Percentiles rank a stretch among this genome's conserved stretches.
Evolutionary conservation across 352 stramenopile species (phyloP).

Genomic region (Phytophthora syringae): DNA sequence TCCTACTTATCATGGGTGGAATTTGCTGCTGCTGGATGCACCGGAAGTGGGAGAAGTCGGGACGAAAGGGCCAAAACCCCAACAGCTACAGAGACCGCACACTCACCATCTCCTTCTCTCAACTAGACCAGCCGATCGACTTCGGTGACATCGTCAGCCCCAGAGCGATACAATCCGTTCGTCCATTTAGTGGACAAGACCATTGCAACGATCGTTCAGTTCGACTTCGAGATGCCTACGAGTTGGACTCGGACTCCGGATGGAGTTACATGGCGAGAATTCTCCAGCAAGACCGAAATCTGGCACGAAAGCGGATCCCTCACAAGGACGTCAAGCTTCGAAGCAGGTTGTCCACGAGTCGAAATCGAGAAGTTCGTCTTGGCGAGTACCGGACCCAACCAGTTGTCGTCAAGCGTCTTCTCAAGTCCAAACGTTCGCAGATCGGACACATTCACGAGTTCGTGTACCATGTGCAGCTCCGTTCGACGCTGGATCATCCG

Average conservation of each 20-base stretch:
- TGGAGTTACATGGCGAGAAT: constrained; percentile 16
- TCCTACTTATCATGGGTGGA: constrained; percentile 26
- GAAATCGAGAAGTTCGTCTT: constrained; percentile 46
- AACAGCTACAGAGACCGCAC: constrained; percentile 10
- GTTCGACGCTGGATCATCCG: constrained; percentile 34
- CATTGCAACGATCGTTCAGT: not conserved
- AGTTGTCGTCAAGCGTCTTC: constrained; percentile 50
- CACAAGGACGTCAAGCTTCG: constrained; percentile 34
- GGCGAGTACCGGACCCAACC: constrained; percentile 33
- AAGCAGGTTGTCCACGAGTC: constrained; percentile 28
- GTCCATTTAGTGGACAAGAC: constrained; percentile 14
- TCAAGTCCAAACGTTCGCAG: constrained; percentile 40
- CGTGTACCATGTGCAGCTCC: constrained; percentile 45
- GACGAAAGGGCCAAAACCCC: constrained; percentile 7
- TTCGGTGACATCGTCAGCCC: constrained; percentile 9
- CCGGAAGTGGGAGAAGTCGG: constrained; percentile 22
- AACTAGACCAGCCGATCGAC: constrained; percentile 1
- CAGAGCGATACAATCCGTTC: constrained; percentile 1
- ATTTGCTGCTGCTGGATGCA: constrained; percentile 32
- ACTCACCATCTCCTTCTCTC: constrained; percentile 24
- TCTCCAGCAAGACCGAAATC: constrained; percentile 22
- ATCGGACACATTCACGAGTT: constrained; percentile 40
- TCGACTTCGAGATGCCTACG: constrained; percentile 22
- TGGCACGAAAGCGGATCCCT: constrained; percentile 28
- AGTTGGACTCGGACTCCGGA: constrained; percentile 24